These are phyloP conservation scores for Lotmaria passim DNA, from an alignment of 208 protist genomes.

Conservation along the genomic window DNA sequence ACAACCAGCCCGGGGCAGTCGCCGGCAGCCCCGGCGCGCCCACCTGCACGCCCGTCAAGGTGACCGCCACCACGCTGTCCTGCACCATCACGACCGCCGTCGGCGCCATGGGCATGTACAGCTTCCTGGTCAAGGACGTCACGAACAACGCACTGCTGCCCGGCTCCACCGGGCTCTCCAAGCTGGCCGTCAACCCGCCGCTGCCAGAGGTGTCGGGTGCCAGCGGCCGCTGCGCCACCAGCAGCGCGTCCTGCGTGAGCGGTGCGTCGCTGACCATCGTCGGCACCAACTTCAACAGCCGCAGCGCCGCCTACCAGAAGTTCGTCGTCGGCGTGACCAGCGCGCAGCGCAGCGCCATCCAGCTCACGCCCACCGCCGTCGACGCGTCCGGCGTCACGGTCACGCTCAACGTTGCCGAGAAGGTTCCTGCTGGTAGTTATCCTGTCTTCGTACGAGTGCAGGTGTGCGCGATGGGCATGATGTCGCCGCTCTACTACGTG, in stretches of 20 bases:
- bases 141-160: constrained; percentile 26
- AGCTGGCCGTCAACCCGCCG: too few relatives aligned
- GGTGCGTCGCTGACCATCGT: constrained; percentile 27
- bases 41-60: constrained; percentile 2
- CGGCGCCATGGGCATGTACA: not conserved
- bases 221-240: constrained; percentile 38
- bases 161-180: constrained; percentile 21
- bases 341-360: constrained; percentile 18
- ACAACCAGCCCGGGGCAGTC: constrained; percentile 7
- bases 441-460: constrained; percentile 37
- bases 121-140: constrained; percentile 29
- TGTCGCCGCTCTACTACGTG: constrained; percentile 31
- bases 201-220: constrained; percentile 30
- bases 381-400: constrained; percentile 22
- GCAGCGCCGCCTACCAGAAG: constrained; percentile 25
- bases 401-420: constrained; percentile 22
- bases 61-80: constrained; percentile 23
- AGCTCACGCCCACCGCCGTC: not conserved
- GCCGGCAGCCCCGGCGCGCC: constrained; percentile 8
- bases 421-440: constrained; percentile 24
- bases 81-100: constrained; percentile 21
- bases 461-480: constrained; percentile 35
- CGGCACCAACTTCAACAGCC: constrained; percentile 41
- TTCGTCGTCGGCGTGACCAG: constrained; percentile 32
- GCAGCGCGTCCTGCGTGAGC: constrained; percentile 33